phyloP scores from a whole-genome alignment of 306 rosid genomes.

The Sphenostylis stenocarpa region DNA sequence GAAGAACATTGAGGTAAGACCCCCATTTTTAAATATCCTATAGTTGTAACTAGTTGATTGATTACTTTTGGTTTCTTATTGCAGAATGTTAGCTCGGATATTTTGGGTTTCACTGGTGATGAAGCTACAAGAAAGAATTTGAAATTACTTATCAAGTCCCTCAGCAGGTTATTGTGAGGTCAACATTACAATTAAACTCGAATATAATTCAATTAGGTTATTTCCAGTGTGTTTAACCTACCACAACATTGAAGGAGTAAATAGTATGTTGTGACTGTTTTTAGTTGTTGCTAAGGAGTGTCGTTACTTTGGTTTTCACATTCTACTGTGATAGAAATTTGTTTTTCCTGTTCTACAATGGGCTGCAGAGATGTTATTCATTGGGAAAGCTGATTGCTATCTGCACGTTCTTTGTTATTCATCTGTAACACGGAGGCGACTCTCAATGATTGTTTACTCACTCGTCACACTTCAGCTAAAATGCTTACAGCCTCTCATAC shows the following conservation, averaged over 20 bases:
- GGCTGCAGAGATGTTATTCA: background rate
- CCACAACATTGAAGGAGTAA: constrained; percentile 28
- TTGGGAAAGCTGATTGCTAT: constrained; percentile 2
- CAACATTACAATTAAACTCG: constrained; percentile 15
- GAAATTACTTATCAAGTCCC: constrained; percentile 83
- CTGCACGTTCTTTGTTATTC: constrained; percentile 4
- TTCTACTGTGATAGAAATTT: constrained; percentile 11
- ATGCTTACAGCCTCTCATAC: background rate
- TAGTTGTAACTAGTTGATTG: background rate
- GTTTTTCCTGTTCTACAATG: background rate
- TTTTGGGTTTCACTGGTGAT: constrained; percentile 87
- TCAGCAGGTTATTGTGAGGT: constrained; percentile 79
- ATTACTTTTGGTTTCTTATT: constrained; percentile 8
- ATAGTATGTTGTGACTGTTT: constrained; percentile 15
- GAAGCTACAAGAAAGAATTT: constrained; percentile 78
- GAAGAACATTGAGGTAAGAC: constrained; percentile 81
- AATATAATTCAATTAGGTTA: constrained; percentile 34
- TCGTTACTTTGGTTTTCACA: constrained; percentile 15
- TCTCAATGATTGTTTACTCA: background rate
- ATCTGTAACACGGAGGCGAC: background rate
- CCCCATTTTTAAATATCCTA: background rate
- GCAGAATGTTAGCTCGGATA: constrained; percentile 86
- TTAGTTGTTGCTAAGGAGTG: constrained; percentile 13
- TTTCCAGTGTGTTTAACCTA: constrained; percentile 15
- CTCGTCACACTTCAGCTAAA: background rate